phyloP scores from a whole-genome alignment of 2,329 filamentous ascomycete genomes.

The Gaeumannomyces tritici region DNA sequence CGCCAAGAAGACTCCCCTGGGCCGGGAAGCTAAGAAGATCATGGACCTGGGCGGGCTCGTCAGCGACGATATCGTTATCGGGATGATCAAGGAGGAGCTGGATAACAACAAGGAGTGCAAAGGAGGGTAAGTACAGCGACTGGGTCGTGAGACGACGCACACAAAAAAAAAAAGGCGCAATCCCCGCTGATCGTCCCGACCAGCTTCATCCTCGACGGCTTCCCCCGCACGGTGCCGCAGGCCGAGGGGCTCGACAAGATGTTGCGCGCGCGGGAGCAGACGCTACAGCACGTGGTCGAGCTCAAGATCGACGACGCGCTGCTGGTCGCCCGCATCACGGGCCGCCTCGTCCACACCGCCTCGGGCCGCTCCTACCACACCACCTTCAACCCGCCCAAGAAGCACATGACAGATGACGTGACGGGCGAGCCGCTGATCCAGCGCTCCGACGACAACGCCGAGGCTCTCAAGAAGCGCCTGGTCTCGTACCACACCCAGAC shows the following conservation, averaged over 20 bases:
- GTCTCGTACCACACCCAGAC: conserved; percentile 93
- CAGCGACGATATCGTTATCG: conserved; percentile 97
- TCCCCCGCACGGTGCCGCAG: conserved; percentile 93
- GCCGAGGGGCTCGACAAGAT: conserved; percentile 91
- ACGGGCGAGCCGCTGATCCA: conserved; percentile 96
- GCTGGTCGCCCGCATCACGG: conserved; percentile 91
- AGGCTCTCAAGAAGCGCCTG: conserved; percentile 89
- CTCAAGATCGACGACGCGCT: conserved; percentile 93
- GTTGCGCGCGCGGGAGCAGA: conserved; percentile 69
- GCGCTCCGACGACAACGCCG: conserved; percentile 93
- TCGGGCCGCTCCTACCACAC: conserved; percentile 97
- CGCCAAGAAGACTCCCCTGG: conserved; percentile 90
- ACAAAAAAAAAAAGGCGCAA: not conserved
- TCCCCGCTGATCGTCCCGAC: not conserved
- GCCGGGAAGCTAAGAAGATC: conserved; percentile 98
- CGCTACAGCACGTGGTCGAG: conserved; percentile 90
- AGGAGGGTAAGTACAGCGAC: conserved; percentile 80
- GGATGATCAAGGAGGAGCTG: conserved; percentile 98
- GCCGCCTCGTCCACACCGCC: conserved; percentile 88
- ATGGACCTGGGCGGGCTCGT: conserved; percentile 98
- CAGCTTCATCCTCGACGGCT: conserved; percentile 98
- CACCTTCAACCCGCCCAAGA: conserved; percentile 97
- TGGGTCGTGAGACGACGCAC: no score
- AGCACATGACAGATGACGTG: conserved; percentile 87
- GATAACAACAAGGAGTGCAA: conserved; percentile 91